A percentile compares a stretch with the other conserved stretches of the same genome.
These are phyloP conservation scores for Pseudogymnoascus sp. DNA, from an alignment of 2,329 filamentous ascomycete species.

Conservation along the genomic window DNA sequence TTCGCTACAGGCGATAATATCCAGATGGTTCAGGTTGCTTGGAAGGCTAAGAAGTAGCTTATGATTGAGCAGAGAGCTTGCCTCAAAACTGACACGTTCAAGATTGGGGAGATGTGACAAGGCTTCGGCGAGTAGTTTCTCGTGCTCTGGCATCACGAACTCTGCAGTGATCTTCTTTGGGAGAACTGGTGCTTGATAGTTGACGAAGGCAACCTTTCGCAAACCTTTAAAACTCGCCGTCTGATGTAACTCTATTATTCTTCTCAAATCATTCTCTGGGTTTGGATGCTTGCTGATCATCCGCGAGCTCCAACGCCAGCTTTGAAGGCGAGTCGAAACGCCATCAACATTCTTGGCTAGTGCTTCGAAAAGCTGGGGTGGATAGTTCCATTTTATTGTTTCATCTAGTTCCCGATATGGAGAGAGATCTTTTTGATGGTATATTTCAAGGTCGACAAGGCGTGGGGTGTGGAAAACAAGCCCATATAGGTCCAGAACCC, in stretches of 20 bases:
- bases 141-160: slow-evolving; percentile 30
- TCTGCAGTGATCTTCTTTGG: slow-evolving; percentile 21
- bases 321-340: slow-evolving; percentile 31
- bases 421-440: slow-evolving; percentile 59
- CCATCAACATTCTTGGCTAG: slow-evolving; percentile 38
- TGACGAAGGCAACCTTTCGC: slow-evolving; percentile 50
- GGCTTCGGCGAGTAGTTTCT: slow-evolving; percentile 34
- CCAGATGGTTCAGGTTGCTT: slow-evolving; percentile 54
- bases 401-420: slow-evolving; percentile 53
- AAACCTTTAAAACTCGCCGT: slow-evolving; percentile 48
- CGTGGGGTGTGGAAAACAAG: slow-evolving; percentile 58
- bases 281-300: slow-evolving; percentile 38
- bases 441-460: slow-evolving; percentile 62
- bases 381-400: slow-evolving; percentile 61
- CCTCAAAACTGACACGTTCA: slow-evolving; percentile 62
- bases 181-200: slow-evolving; percentile 50
- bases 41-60: slow-evolving; percentile 63
- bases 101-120: slow-evolving; percentile 52
- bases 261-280: slow-evolving; percentile 37
- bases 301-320: slow-evolving; percentile 56
- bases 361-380: slow-evolving; percentile 54
- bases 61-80: slow-evolving; percentile 63
- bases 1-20: slow-evolving; percentile 71
- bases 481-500: slow-evolving; percentile 45
- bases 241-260: slow-evolving; percentile 38